Conservation (phyloP, 768 basidiomycete genomes). For the Pleurotus salmoneostramineus region DNA sequence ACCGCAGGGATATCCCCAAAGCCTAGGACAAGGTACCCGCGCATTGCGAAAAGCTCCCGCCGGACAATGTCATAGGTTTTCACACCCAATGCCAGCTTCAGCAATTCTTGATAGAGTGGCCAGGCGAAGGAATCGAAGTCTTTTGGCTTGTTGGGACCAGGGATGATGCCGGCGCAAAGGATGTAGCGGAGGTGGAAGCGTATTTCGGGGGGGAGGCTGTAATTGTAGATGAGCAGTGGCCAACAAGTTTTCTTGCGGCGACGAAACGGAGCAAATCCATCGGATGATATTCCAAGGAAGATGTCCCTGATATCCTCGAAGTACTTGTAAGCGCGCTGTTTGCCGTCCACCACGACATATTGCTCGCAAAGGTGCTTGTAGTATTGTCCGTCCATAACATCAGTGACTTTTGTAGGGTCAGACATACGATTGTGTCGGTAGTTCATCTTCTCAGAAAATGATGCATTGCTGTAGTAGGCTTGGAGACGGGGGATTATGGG, state of each 20-base stretch:
- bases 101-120: constrained; percentile 35
- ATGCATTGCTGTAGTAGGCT: constrained; percentile 15
- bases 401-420: constrained; percentile 15
- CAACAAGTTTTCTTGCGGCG: constrained; percentile 23
- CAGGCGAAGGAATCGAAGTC: constrained; percentile 39
- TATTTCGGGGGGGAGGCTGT: constrained; percentile 25
- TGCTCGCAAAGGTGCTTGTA: constrained; percentile 20
- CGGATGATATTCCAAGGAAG: constrained; percentile 31
- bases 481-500: constrained; percentile 33
- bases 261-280: constrained; percentile 32
- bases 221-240: constrained; percentile 39
- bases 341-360: constrained; percentile 20
- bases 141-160: constrained; percentile 39
- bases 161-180: constrained; percentile 37
- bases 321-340: constrained; percentile 17
- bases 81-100: constrained; percentile 31
- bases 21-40: constrained; percentile 22
- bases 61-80: constrained; percentile 25
- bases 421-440: constrained; percentile 21
- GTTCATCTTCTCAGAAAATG: constrained; percentile 17
- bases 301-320: constrained; percentile 32
- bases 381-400: constrained; percentile 28
- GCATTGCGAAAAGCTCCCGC: constrained; percentile 18
- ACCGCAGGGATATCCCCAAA: constrained; percentile 30
- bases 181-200: constrained; percentile 30